A percentile compares a stretch with the other conserved stretches of the same genome.
Evolutionary conservation across 345 rosid species (phyloP).

Genomic region (Citrus reticulata): DNA sequence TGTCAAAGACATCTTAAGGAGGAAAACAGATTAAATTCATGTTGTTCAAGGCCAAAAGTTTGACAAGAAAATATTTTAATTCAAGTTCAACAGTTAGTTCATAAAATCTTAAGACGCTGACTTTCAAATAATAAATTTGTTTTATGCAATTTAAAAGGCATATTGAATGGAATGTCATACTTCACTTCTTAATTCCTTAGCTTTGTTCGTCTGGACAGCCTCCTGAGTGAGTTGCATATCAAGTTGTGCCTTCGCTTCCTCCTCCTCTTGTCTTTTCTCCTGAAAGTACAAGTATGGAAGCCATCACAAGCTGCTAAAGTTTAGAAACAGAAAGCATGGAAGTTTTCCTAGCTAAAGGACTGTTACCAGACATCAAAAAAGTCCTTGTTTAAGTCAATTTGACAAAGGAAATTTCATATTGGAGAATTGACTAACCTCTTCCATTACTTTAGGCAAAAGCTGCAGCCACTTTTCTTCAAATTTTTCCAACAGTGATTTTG

Average conservation of each 20-base stretch:
- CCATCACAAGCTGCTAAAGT: background rate
- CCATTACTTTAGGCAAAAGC: constrained; percentile 70
- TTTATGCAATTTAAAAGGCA: background rate
- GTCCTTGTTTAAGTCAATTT: background rate
- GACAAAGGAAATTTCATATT: background rate
- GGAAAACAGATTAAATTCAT: background rate
- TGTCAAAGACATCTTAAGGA: background rate
- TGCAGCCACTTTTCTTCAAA: constrained; percentile 80
- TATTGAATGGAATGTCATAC: constrained; percentile 28
- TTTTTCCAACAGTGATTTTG: constrained; percentile 56
- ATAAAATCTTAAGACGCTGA: background rate
- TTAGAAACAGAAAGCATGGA: constrained; percentile 1
- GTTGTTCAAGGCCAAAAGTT: background rate
- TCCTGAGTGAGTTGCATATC: constrained; percentile 52
- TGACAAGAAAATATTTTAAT: background rate
- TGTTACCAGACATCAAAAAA: background rate
- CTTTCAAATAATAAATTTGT: background rate
- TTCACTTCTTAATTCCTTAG: constrained; percentile 58
- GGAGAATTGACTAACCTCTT: constrained; percentile 46
- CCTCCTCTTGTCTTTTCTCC: constrained; percentile 62
- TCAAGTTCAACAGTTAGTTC: background rate
- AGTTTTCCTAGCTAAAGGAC: background rate
- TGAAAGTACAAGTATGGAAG: constrained; percentile 18
- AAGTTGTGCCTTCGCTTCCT: constrained; percentile 41
- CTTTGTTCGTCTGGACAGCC: constrained; percentile 52